Evolutionary conservation across 306 rosid species (phyloP).

Genomic region (Trifolium dubium): DNA sequence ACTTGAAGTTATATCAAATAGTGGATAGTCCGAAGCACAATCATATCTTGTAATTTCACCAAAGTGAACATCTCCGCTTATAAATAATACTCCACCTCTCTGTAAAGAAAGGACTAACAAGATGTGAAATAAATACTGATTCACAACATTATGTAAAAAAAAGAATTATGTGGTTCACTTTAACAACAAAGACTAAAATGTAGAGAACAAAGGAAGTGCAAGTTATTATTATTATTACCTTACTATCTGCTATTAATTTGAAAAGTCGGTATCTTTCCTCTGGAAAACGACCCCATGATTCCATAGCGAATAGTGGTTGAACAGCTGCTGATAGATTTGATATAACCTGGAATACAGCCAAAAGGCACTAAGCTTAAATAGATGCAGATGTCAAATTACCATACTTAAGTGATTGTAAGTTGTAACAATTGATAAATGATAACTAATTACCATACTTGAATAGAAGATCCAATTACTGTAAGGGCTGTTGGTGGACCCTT

Average conservation of each 20-base stretch:
- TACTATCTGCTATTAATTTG: constrained; percentile 68
- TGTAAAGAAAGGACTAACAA: constrained; percentile 46
- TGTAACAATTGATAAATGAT: constrained; percentile 6
- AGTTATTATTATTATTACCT: constrained; percentile 53
- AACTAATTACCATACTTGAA: constrained; percentile 60
- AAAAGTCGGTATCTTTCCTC: constrained; percentile 77
- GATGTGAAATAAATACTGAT: constrained; percentile 32
- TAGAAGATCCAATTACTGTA: constrained; percentile 78
- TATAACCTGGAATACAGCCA: constrained; percentile 62
- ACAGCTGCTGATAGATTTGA: constrained; percentile 78
- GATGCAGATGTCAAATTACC: constrained; percentile 13
- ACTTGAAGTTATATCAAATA: constrained; percentile 80
- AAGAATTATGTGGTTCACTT: background rate
- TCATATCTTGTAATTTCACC: constrained; percentile 84
- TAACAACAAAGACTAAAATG: constrained; percentile 24
- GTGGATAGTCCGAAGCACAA: constrained; percentile 73
- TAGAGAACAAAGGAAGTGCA: constrained; percentile 4
- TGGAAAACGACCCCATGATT: constrained; percentile 88
- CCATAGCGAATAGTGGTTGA: constrained; percentile 62
- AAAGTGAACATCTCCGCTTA: constrained; percentile 92
- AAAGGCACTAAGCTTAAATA: background rate
- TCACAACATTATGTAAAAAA: constrained; percentile 7
- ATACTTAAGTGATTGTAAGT: background rate
- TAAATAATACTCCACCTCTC: constrained; percentile 75
- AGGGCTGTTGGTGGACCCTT: constrained; percentile 64